Evolutionary conservation across 495 filamentous ascomycete genomes (phyloP), one percentile per base, ranked within the genome.

Genomic region (Penicillium maclennaniae): DNA sequence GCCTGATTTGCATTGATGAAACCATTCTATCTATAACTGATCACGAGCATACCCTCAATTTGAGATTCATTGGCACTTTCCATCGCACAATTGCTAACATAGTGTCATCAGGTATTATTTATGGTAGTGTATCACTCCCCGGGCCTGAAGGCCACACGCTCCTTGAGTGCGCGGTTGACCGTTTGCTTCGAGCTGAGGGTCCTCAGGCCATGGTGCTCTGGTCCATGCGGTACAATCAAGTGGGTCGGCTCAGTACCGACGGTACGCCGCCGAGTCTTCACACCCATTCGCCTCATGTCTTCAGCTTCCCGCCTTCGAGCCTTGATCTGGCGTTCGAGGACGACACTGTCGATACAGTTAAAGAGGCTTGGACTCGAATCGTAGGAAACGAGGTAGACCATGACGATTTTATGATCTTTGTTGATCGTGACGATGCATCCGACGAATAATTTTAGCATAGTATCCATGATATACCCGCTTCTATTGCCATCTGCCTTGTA

Each of bases 1-100:
- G 88, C 85, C 91, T 89, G 88, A 83, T 80, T 71, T 74, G 71
- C 74, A 73, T 84, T 92, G 90, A 91, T 83, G 88, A 89, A 78
- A 83, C 62, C 43, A 45, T 50, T 66, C 56, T 79, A 87, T 83
- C 83, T 89, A 34, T 27, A 83, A 79, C 91, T 96, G 91, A 96
- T 84, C 64, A 69, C 63, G 69, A 77, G 73, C 61, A 47, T 48
- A 55, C 40, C 28, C 25, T 36, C 41, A n/a, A 27, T 41, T 54
- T 46, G 42, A 43, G 41, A 36, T 62, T 48, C 26, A 39, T 36
- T 52, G n/a, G 20, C 54, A 45, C 48, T 45, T 40, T 42, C 23
- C 17, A 51, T 39, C 20, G 26, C 53, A 55, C 55, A 55, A 46
- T 59, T 61, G 72, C 81, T 87, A 77, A 86, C 66, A 36, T 50